phyloP scores from a whole-genome alignment of 1,139 yeast genomes.

The Diutina siamensis region DNA sequence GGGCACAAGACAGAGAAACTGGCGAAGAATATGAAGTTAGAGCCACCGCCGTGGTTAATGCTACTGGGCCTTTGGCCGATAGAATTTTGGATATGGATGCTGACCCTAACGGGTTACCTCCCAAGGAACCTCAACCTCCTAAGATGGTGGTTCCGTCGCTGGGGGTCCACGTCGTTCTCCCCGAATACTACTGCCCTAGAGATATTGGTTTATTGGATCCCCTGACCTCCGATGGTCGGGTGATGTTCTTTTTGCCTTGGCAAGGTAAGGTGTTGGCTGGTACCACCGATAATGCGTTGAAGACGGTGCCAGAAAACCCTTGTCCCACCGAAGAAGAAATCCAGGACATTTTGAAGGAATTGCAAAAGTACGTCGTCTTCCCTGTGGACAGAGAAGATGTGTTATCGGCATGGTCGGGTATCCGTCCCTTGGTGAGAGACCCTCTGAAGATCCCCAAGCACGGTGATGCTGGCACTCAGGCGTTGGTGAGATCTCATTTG shows the following conservation, averaged over 20 bases:
- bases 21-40: constrained; percentile 46
- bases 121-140: constrained; percentile 34
- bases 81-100: constrained; percentile 78
- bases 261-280: constrained; percentile 96
- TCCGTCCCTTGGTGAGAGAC: constrained; percentile 87
- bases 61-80: constrained; percentile 93
- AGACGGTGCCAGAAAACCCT: constrained; percentile 72
- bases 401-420: constrained; percentile 93
- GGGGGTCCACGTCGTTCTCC: constrained; percentile 88
- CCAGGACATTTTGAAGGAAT: constrained; percentile 74
- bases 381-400: constrained; percentile 87
- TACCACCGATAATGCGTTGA: constrained; percentile 80
- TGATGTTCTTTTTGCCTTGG: constrained; percentile 96
- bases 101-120: constrained; percentile 54
- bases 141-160: constrained; percentile 90
- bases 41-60: constrained; percentile 75
- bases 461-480: constrained; percentile 49
- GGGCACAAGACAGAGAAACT: constrained; percentile 65
- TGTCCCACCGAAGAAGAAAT: constrained; percentile 84
- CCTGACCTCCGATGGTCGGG: constrained; percentile 89
- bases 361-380: constrained; percentile 82
- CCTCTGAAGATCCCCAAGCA: constrained; percentile 51
- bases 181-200: constrained; percentile 85
- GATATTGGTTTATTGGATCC: constrained; percentile 88
- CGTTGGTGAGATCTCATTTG: constrained; percentile 83